phyloP scores from a whole-genome alignment of 371 early-diverging fungal species.

The Sporodiniella umbellata region DNA sequence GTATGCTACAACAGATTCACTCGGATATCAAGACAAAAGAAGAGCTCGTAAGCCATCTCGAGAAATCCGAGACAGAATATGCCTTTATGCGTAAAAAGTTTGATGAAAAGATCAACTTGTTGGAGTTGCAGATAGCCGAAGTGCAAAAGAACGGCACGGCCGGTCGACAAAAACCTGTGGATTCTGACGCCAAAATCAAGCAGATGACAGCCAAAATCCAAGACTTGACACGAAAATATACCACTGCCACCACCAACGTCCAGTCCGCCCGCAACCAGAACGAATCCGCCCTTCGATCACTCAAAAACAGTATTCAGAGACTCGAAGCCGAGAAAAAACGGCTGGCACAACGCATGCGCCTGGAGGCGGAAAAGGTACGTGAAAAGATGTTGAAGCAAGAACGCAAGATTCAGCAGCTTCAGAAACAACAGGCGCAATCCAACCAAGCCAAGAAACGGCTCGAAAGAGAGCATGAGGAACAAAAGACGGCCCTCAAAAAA shows the following conservation, averaged over 20 bases:
- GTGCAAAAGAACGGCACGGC: constrained; percentile 67
- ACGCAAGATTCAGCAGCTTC: constrained; percentile 71
- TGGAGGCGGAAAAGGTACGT: constrained; percentile 65
- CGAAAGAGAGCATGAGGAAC: constrained; percentile 67
- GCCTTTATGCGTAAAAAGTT: constrained; percentile 64
- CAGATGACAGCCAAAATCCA: constrained; percentile 65
- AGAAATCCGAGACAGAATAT: constrained; percentile 56
- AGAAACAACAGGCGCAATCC: constrained; percentile 71
- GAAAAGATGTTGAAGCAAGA: constrained; percentile 65
- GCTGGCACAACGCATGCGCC: constrained; percentile 75
- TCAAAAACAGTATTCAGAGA: constrained; percentile 57
- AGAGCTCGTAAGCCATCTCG: constrained; percentile 56
- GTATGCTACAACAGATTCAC: constrained; percentile 67
- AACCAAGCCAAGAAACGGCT: constrained; percentile 63
- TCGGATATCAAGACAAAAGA: constrained; percentile 69
- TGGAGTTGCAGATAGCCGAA: constrained; percentile 56
- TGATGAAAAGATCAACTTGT: constrained; percentile 59
- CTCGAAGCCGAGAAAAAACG: constrained; percentile 75
- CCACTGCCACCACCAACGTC: constrained; percentile 53
- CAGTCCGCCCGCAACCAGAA: constrained; percentile 54
- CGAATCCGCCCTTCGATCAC: constrained; percentile 48
- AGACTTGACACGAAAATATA: constrained; percentile 58
- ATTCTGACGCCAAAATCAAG: constrained; percentile 71
- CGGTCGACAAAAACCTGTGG: constrained; percentile 32
- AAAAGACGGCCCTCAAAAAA: constrained; percentile 53